Evolutionary conservation across 257 asterid species (phyloP).

Genomic region (Plectranthus barbatus): DNA sequence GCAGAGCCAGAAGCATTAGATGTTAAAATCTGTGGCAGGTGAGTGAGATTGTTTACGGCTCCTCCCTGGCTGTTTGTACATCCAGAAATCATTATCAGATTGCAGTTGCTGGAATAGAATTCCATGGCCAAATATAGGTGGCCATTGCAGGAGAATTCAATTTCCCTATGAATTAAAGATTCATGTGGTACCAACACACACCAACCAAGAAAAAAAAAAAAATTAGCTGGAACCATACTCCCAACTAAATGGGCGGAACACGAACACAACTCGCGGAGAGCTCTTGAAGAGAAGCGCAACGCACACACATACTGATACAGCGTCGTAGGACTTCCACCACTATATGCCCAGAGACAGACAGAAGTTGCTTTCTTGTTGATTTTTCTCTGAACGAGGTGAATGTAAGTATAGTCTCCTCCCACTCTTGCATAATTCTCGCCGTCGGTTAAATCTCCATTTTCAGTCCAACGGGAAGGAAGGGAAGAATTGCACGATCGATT

Average conservation of each 20-base stretch:
- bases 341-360: too few species aligned
- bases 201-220: too few species aligned
- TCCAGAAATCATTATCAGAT: constrained; percentile 72
- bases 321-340: constrained; percentile 72
- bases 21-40: constrained; percentile 60
- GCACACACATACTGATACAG: constrained; percentile 71
- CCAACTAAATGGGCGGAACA: constrained; percentile 69
- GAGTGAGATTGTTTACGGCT: not conserved
- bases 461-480: too few species aligned
- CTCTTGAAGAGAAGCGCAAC: constrained; percentile 76
- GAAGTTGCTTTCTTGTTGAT: constrained; percentile 38
- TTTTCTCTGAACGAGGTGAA: constrained; percentile 68
- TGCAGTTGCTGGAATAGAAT: constrained; percentile 92
- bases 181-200: too few species aligned
- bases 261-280: constrained; percentile 48
- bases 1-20: constrained; percentile 97
- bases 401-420: constrained; percentile 71
- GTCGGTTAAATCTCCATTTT: too few species aligned
- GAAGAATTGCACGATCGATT: too few species aligned
- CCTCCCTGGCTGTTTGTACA: not conserved
- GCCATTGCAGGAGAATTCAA: too few species aligned
- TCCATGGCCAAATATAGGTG: too few species aligned
- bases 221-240: too few species aligned
- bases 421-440: constrained; percentile 72
- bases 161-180: too few species aligned